Base-by-base conservation (phyloP, 306 rosid species). In the Lotus japonicus region DNA sequence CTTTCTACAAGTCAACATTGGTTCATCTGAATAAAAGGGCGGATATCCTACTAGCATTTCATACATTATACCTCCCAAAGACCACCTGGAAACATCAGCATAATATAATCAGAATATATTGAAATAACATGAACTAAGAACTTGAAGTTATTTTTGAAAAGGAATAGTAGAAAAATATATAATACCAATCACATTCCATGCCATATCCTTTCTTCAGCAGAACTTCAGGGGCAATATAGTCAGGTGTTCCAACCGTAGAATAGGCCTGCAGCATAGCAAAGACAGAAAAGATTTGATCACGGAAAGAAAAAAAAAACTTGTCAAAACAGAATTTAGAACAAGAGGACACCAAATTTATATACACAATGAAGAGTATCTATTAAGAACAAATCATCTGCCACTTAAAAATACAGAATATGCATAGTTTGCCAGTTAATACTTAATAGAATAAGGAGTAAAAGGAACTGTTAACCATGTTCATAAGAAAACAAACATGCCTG, bases 41-140 rank as follows among this genome's bases (percentile, higher is more conserved):
- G 99, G 99, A 81, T 78, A 95, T 21, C 99, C 99, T 65, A 95
- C 99, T 13, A 95, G 89, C 99, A 95, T 95, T 87, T 95, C 99
- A 75, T 88, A 95, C 99, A 95, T 95, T 66, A 95, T 88, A 58
- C 97, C 99, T 49, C 99, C 99, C 52, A 95, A 83, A 41, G 99
- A 95, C 99, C 99, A 95, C 99, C 99, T 95, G 67, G 43, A 70
- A 61, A 68, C 68, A 84, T 77, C 26, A 75, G 43, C 46, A 73
- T 52, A 70, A 70, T 74, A 55, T 57, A 68, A 83, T 73, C 59
- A 33, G 70, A 45, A 71, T 35, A 70, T 14, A 71, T 42, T 44
- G 18, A 51, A 52, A 73, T 26, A 36, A 44, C 35, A 57, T 36
- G 17, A 23, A 44, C 53, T 21, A 56, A 52, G 35, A 63, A 64